Evolutionary conservation across 2,329 filamentous ascomycete species (phyloP).

Genomic region (Calcarisporium arbuscula): DNA sequence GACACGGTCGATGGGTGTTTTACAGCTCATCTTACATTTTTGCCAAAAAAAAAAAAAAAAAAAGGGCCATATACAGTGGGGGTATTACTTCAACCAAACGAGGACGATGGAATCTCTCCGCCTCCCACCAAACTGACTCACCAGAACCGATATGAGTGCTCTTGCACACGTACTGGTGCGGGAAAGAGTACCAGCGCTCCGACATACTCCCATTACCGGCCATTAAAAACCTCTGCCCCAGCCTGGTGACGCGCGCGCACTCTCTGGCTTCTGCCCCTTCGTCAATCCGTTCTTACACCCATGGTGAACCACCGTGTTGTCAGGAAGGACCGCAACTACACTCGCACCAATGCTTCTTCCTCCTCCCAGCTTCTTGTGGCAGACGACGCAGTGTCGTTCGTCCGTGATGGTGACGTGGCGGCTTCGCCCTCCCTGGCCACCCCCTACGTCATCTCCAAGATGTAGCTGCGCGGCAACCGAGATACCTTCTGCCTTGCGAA

Average conservation of each 20-base stretch:
- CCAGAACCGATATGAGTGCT: too few species aligned
- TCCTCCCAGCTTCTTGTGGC: constrained; percentile 85
- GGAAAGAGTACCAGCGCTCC: too few species aligned
- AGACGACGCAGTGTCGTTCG: constrained; percentile 84
- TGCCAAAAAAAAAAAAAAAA: too few species aligned
- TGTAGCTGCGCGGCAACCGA: constrained; percentile 66
- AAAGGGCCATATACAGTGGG: too few species aligned
- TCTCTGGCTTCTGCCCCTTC: constrained; percentile 27
- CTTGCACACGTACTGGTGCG: too few species aligned
- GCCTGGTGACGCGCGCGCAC: constrained; percentile 24
- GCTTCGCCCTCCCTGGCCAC: constrained; percentile 47
- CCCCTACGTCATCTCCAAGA: constrained; percentile 59
- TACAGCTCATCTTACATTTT: too few species aligned
- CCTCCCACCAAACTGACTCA: too few species aligned
- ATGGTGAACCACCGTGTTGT: constrained; percentile 76
- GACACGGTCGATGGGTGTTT: too few species aligned
- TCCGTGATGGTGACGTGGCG: constrained; percentile 75
- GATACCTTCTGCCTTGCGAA: constrained; percentile 76
- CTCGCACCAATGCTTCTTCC: constrained; percentile 80
- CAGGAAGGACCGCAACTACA: constrained; percentile 83
- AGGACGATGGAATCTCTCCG: too few species aligned
- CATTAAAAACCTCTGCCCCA: constrained; percentile 31
- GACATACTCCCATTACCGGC: constrained; percentile 5
- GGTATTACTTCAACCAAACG: too few species aligned
- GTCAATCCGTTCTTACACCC: constrained; percentile 59